Evolutionary conservation across 73 alveolate genomes (phyloP).

Genomic region (Paramecium caudatum): DNA sequence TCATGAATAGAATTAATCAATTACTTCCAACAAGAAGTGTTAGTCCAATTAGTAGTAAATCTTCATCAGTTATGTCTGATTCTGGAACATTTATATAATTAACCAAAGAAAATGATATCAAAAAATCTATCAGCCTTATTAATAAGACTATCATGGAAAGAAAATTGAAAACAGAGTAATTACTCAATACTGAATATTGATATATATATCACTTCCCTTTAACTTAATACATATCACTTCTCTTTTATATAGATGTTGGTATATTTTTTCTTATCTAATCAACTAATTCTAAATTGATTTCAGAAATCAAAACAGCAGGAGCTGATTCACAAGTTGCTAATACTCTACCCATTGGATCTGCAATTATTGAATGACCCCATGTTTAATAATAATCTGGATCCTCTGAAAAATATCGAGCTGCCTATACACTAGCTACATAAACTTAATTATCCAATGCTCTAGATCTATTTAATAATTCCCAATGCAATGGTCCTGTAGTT

Average conservation of each 20-base stretch:
- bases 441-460: conserved; percentile 95
- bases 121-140: not conserved
- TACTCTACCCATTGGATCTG: conserved; percentile 96
- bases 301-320: conserved; percentile 85
- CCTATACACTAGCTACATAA: conserved; percentile 87
- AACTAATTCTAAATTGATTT: conserved; percentile 86
- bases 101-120: not conserved
- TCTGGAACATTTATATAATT: not conserved
- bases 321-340: conserved; percentile 83
- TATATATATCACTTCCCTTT: not conserved
- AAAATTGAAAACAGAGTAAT: not conserved
- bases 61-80: conserved; percentile 14
- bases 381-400: conserved; percentile 84
- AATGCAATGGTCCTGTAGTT: conserved; percentile 96
- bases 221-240: conserved; percentile 86
- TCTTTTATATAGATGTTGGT: conserved; percentile 83
- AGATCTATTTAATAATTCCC: conserved; percentile 91
- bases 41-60: not conserved
- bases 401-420: conserved; percentile 85
- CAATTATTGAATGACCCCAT: conserved; percentile 92
- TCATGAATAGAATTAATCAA: conserved; percentile 33
- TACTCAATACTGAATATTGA: not conserved
- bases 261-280: conserved; percentile 81
- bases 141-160: not conserved
- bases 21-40: conserved; percentile 17